A percentile compares a stretch with the other conserved stretches of the same genome.
phyloP scores from a whole-genome alignment of 805 yeast species.

The Kockiozyma suomiensis region DNA sequence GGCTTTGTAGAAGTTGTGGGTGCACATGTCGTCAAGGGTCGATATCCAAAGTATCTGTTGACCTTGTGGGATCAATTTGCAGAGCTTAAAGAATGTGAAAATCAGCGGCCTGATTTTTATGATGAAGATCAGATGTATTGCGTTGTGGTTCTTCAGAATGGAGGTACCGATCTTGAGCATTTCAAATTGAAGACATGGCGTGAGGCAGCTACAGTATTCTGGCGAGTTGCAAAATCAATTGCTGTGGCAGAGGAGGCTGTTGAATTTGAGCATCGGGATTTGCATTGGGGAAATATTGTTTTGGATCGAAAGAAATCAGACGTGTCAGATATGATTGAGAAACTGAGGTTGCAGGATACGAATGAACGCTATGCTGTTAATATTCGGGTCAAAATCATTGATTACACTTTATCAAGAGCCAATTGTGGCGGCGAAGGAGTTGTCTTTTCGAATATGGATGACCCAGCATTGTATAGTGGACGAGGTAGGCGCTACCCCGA shows the following conservation, averaged over 20 bases:
- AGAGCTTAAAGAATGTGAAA: constrained; percentile 39
- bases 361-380: constrained; percentile 8
- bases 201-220: constrained; percentile 52
- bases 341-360: constrained; percentile 20
- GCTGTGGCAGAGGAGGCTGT: constrained; percentile 55
- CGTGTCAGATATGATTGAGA: constrained; percentile 28
- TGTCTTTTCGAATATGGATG: constrained; percentile 61
- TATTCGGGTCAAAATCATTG: constrained; percentile 55
- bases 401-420: constrained; percentile 60
- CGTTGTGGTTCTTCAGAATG: constrained; percentile 42
- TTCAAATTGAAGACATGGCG: constrained; percentile 45
- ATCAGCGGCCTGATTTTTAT: constrained; percentile 44
- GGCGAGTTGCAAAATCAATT: constrained; percentile 55
- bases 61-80: constrained; percentile 51
- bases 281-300: constrained; percentile 67
- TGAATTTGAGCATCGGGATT: constrained; percentile 71
- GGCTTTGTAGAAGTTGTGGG: constrained; percentile 53
- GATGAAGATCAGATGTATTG: constrained; percentile 43
- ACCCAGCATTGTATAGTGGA: constrained; percentile 63
- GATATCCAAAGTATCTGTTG: constrained; percentile 47
- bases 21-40: constrained; percentile 53
- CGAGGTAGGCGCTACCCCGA: constrained; percentile 34
- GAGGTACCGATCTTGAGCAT: constrained; percentile 51
- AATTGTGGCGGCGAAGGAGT: constrained; percentile 39
- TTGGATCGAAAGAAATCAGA: constrained; percentile 41